Conservation (phyloP, 768 basidiomycete species). For the Hygrophoropsis aurantiaca region DNA sequence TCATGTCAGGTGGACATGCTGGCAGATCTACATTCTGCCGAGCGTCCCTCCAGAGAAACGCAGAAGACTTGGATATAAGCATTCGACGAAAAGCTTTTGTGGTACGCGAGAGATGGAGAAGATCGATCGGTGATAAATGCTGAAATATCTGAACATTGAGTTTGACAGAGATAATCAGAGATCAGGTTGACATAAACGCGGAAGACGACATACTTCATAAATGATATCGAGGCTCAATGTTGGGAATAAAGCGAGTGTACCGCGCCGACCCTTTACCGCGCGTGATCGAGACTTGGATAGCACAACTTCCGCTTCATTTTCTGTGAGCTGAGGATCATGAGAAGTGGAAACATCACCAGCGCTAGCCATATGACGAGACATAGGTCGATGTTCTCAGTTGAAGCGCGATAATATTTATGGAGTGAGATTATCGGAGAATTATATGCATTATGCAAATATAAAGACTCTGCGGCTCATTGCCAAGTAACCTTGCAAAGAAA, state of each 20-base stretch:
- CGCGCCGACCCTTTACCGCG: conserved; percentile 6
- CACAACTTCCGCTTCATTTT: too few relatives aligned
- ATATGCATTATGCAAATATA: too few relatives aligned
- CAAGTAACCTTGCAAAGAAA: too few relatives aligned
- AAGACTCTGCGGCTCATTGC: too few relatives aligned
- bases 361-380: too few relatives aligned
- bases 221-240: conserved; percentile 31
- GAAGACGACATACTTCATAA: conserved; percentile 20
- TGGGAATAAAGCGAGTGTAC: conserved; percentile 29
- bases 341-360: too few relatives aligned
- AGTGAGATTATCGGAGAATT: too few relatives aligned
- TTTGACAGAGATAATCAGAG: background rate
- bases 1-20: conserved; percentile 44
- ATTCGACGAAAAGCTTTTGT: conserved; percentile 40
- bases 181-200: background rate
- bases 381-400: too few relatives aligned
- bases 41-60: conserved; percentile 33
- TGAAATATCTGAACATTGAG: conserved; percentile 37
- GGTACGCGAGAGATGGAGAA: conserved; percentile 45
- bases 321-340: too few relatives aligned
- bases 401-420: too few relatives aligned
- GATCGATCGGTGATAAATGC: conserved; percentile 43
- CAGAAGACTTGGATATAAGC: conserved; percentile 32
- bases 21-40: conserved; percentile 43
- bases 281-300: too few relatives aligned